Evolutionary conservation across 2,329 filamentous ascomycete species (phyloP).

Genomic region (Lasiodiplodia hormozganensis): DNA sequence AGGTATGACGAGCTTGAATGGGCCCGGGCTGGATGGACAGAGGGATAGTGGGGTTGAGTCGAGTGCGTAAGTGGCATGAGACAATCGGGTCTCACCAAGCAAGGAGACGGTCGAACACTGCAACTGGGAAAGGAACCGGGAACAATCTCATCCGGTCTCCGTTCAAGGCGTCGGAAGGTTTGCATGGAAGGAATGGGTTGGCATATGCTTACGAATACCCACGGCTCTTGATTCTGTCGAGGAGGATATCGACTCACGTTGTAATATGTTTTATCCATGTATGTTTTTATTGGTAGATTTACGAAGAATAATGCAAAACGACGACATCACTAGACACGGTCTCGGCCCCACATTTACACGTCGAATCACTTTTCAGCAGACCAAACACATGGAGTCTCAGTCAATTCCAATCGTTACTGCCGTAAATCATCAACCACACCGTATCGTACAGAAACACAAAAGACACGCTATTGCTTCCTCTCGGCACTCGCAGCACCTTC

Average conservation of each 20-base stretch:
- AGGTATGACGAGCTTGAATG: neutral
- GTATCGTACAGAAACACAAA: neutral
- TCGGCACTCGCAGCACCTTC: constrained; percentile 62
- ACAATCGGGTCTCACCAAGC: neutral
- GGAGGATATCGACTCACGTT: neutral
- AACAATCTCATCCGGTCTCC: neutral
- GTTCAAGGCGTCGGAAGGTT: neutral
- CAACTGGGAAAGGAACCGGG: neutral
- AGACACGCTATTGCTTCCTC: constrained; percentile 9
- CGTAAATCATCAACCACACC: neutral
- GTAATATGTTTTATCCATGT: neutral
- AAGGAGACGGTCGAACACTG: neutral
- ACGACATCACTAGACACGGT: too few species aligned
- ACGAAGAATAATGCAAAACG: too few species aligned
- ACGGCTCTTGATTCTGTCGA: neutral
- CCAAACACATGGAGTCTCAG: neutral
- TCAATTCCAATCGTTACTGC: neutral
- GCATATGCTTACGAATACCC: neutral
- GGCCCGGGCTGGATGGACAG: constrained; percentile 16
- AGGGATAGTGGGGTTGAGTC: constrained; percentile 7
- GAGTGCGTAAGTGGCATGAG: neutral
- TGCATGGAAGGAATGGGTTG: neutral
- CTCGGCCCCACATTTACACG: too few species aligned
- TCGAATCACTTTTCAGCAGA: neutral
- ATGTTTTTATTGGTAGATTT: neutral